Evolutionary conservation across 1,284 basidiomycete genomes (phyloP).

Genomic region (Hemileia vastatrix): DNA sequence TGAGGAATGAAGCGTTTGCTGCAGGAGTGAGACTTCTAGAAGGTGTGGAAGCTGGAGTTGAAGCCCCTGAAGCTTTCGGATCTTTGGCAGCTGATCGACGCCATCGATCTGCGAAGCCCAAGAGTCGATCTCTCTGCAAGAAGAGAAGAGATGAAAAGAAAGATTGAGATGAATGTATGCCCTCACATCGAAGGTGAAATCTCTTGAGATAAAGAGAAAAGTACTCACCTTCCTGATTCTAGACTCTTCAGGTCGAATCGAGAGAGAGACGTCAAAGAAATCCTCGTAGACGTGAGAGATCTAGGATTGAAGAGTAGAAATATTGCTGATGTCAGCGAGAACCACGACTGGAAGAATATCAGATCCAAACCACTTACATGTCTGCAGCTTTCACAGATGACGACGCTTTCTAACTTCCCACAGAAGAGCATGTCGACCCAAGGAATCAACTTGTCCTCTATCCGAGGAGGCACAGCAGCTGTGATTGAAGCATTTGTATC

Average conservation of each 20-base stretch:
- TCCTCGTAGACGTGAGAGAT: conserved; percentile 84
- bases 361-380: conserved; percentile 47
- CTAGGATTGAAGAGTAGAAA: conserved; percentile 38
- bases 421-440: conserved; percentile 83
- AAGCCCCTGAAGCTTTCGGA: no score
- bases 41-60: background rate
- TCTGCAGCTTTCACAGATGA: conserved; percentile 88
- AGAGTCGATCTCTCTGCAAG: conserved; percentile 56
- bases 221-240: conserved; percentile 51
- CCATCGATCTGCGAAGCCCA: no score
- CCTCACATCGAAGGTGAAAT: background rate
- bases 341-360: background rate
- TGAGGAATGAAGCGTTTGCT: background rate
- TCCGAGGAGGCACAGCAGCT: conserved; percentile 7
- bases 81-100: background rate
- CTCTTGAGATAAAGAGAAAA: background rate
- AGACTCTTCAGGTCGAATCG: conserved; percentile 65
- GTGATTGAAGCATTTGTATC: no score
- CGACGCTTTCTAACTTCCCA: conserved; percentile 72
- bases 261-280: conserved; percentile 81
- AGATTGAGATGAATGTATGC: background rate
- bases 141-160: background rate
- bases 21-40: background rate
- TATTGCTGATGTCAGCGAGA: background rate
- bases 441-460: conserved; percentile 54